Evolutionary conservation across 768 basidiomycete genomes (phyloP).

Genomic region (Clathrus columnatus): DNA sequence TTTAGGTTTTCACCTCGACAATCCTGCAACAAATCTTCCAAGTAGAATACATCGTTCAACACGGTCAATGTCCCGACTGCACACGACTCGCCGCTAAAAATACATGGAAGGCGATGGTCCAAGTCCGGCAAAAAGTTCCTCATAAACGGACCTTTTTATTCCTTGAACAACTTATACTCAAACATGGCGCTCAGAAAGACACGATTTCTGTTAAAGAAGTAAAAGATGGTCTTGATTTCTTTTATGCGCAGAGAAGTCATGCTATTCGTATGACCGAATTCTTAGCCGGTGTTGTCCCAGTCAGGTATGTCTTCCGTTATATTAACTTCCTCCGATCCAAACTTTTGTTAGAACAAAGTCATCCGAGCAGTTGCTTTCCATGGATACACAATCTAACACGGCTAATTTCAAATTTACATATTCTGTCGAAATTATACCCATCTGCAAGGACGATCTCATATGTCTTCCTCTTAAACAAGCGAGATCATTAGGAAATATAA

Average conservation of each 20-base stretch:
- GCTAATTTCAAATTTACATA: constrained; percentile 97
- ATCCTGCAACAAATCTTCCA: constrained; percentile 97
- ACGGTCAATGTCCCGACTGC: constrained; percentile 94
- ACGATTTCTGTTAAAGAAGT: constrained; percentile 91
- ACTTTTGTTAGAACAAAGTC: constrained; percentile 60
- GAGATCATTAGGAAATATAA: constrained; percentile 77
- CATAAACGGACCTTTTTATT: constrained; percentile 98
- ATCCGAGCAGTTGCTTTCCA: constrained; percentile 89
- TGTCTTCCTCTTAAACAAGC: constrained; percentile 82
- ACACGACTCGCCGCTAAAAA: constrained; percentile 94
- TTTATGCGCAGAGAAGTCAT: constrained; percentile 84
- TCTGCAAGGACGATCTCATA: constrained; percentile 97
- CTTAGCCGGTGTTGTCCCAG: constrained; percentile 76
- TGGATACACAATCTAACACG: constrained; percentile 85
- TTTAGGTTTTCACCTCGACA: constrained; percentile 81
- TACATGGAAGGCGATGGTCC: constrained; percentile 96
- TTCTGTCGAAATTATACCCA: constrained; percentile 92
- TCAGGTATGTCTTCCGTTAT: constrained; percentile 49
- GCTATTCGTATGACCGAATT: constrained; percentile 98
- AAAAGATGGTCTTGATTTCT: constrained; percentile 93
- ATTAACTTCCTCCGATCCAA: background rate
- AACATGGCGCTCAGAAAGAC: constrained; percentile 94
- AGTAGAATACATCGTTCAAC: constrained; percentile 89
- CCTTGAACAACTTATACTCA: constrained; percentile 94
- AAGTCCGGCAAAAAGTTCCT: constrained; percentile 97